phyloP scores from a whole-genome alignment of 2,329 filamentous ascomycete species.

The Curvularia lunata region DNA sequence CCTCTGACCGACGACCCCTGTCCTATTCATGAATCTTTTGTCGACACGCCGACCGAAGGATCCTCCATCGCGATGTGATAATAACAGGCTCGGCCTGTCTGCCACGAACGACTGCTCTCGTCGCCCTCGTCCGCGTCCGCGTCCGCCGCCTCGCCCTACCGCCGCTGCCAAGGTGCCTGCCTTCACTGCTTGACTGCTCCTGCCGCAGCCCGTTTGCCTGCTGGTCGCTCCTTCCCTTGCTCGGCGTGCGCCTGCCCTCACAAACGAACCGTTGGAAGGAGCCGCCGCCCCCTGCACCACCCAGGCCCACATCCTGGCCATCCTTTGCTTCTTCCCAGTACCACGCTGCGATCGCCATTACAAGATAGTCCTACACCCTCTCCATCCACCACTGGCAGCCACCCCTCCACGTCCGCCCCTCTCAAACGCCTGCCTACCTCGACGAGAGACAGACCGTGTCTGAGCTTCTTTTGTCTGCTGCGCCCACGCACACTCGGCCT shows the following conservation, averaged over 20 bases:
- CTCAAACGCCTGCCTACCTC: conserved; percentile 17
- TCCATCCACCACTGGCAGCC: conserved; percentile 11
- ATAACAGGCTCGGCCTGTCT: conserved; percentile 18
- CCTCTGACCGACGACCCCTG: conserved; percentile 28
- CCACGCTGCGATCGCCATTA: conserved; percentile 23
- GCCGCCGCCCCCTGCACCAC: conserved; percentile 29
- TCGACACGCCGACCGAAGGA: conserved; percentile 20
- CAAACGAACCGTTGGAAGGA: conserved; percentile 37
- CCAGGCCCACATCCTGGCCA: conserved; percentile 44
- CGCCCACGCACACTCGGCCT: conserved; percentile 17
- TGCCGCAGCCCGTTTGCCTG: conserved; percentile 10
- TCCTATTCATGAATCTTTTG: conserved; percentile 22
- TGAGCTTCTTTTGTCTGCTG: conserved; percentile 25
- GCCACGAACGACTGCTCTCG: conserved; percentile 1
- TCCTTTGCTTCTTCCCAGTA: conserved; percentile 25
- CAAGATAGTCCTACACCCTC: conserved; percentile 23
- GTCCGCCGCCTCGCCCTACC: neutral
- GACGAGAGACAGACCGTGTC: conserved; percentile 38
- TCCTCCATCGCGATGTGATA: conserved; percentile 21
- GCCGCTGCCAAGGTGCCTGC: neutral
- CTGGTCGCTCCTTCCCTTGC: conserved; percentile 32
- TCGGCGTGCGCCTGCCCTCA: conserved; percentile 29
- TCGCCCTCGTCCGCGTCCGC: neutral
- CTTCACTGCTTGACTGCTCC: neutral
- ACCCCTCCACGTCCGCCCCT: conserved; percentile 19